Evolutionary conservation across 2,329 filamentous ascomycete genomes (phyloP).

Genomic region (Lizonia empirigonia): DNA sequence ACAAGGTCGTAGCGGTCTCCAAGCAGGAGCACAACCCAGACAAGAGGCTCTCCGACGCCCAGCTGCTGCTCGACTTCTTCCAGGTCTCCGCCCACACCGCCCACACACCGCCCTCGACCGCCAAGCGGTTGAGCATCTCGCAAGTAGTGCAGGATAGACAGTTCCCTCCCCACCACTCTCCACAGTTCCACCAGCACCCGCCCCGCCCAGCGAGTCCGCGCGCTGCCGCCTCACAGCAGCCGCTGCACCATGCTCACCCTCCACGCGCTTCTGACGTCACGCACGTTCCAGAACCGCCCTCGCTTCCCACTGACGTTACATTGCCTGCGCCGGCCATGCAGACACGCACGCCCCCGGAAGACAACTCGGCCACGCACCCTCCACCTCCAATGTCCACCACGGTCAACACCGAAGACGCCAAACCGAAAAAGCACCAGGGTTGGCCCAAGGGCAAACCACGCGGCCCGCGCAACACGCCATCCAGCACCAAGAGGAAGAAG

Average conservation of each 20-base stretch:
- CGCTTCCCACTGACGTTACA: conserved; percentile 16
- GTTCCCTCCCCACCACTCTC: conserved; percentile 19
- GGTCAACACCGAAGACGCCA: conserved; percentile 13
- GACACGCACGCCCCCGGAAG: conserved; percentile 50
- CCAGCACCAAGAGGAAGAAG: conserved; percentile 50
- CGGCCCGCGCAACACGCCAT: conserved; percentile 44
- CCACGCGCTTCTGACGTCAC: conserved; percentile 24
- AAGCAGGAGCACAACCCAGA: conserved; percentile 41
- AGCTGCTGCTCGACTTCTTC: conserved; percentile 53
- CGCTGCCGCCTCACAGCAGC: conserved; percentile 12
- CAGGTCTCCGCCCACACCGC: conserved; percentile 38
- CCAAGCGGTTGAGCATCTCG: conserved; percentile 40
- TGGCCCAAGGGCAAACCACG: conserved; percentile 56
- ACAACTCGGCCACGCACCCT: conserved; percentile 25
- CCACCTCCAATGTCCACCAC: conserved; percentile 15
- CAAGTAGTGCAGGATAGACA: conserved; percentile 10
- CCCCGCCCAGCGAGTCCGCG: conserved; percentile 20
- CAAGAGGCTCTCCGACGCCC: conserved; percentile 51
- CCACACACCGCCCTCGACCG: conserved; percentile 33
- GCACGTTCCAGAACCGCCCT: conserved; percentile 19
- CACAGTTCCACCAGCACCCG: conserved; percentile 10
- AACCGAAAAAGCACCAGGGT: conserved; percentile 47
- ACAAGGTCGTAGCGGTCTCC: conserved; percentile 13
- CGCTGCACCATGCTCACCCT: conserved; percentile 13
- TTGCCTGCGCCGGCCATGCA: conserved; percentile 35